These are phyloP conservation scores for Umbelopsis sp. DNA, from an alignment of 371 early-diverging fungal species.

Conservation along the genomic window DNA sequence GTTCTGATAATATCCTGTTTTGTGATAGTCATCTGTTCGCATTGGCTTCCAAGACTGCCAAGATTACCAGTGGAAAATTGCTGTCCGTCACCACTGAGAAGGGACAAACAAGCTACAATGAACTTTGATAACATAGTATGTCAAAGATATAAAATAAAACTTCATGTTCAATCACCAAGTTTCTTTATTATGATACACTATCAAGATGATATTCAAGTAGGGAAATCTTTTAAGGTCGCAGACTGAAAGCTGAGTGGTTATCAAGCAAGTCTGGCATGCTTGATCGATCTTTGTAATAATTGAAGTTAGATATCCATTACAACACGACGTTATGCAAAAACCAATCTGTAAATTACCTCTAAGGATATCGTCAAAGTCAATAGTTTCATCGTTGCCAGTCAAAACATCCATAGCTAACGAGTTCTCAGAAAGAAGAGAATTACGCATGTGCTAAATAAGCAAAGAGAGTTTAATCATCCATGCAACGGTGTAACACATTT, in stretches of 20 bases:
- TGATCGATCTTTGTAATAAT: not conserved
- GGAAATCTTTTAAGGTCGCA: not conserved
- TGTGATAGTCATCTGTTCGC: slow-evolving; percentile 51
- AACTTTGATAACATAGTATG: slow-evolving; percentile 30
- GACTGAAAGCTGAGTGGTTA: slow-evolving; percentile 1
- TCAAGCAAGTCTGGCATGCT: slow-evolving; percentile 17
- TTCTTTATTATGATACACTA: slow-evolving; percentile 18
- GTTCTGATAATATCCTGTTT: not conserved
- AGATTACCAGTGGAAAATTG: slow-evolving; percentile 58
- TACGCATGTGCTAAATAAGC: not conserved
- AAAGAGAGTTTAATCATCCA: not conserved
- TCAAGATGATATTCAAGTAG: not conserved
- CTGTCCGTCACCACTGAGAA: slow-evolving; percentile 56
- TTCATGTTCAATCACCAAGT: not conserved
- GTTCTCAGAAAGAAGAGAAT: slow-evolving; percentile 21
- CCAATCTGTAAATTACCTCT: slow-evolving; percentile 52
- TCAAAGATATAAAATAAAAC: not conserved
- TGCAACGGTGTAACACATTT: not conserved
- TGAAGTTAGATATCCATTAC: not conserved
- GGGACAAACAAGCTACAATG: slow-evolving; percentile 53
- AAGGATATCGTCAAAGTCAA: slow-evolving; percentile 91
- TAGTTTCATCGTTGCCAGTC: slow-evolving; percentile 81
- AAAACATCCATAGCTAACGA: slow-evolving; percentile 73
- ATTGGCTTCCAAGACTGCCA: slow-evolving; percentile 48
- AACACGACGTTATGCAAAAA: not conserved